Percentiles rank a stretch among this genome's conserved stretches.
Evolutionary conservation across 169 alveolate genomes (phyloP).

Genomic region (Plasmodium falciparum): DNA sequence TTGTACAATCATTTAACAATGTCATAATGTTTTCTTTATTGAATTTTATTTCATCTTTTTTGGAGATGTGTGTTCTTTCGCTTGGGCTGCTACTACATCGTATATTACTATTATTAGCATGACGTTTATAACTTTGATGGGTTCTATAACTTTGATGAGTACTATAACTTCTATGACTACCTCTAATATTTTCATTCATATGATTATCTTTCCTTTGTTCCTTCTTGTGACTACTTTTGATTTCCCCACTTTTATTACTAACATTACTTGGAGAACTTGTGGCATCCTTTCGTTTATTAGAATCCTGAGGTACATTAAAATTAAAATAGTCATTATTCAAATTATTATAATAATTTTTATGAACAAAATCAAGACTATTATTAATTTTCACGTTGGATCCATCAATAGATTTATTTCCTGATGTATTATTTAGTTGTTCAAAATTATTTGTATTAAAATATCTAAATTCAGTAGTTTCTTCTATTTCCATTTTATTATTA

Average conservation of each 20-base stretch:
- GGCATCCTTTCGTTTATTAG: not conserved
- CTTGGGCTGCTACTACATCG: too few relatives aligned
- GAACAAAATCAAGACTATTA: slow-evolving; percentile 13
- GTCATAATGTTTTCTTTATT: too few relatives aligned
- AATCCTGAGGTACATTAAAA: not conserved
- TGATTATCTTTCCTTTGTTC: not conserved
- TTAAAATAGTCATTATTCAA: slow-evolving; percentile 44
- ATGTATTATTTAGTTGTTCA: slow-evolving; percentile 5
- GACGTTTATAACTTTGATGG: too few relatives aligned
- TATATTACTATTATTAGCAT: too few relatives aligned
- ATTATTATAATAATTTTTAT: slow-evolving; percentile 28
- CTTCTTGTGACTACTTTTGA: not conserved
- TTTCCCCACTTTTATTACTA: not conserved
- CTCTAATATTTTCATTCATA: not conserved
- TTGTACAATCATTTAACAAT: too few relatives aligned
- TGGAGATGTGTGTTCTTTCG: too few relatives aligned
- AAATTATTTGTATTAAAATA: slow-evolving; percentile 9
- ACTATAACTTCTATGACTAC: not conserved
- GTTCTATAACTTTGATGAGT: too few relatives aligned
- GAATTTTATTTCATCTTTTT: too few relatives aligned
- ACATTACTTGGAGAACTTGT: not conserved
- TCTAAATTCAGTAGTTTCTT: not conserved
- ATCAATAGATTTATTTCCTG: not conserved
- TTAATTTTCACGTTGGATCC: not conserved
- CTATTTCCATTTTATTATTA: not conserved